These are phyloP conservation scores for Cytospora mali DNA, from an alignment of 2,329 filamentous ascomycete species.

Conservation along the genomic window DNA sequence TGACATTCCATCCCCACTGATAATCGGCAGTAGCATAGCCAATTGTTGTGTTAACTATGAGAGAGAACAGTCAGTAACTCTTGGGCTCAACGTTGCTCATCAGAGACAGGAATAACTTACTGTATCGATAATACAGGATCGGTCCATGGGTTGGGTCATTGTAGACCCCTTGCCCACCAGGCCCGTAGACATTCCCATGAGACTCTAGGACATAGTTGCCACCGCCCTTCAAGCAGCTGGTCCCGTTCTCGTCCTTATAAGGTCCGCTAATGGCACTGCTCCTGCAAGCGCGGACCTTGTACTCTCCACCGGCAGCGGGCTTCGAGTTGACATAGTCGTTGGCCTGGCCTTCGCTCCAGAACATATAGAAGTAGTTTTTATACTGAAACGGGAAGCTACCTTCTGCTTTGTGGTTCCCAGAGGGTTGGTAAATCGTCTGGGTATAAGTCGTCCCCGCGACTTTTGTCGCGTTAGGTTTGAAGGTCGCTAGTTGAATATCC, in stretches of 20 bases:
- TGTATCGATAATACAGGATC: slow-evolving; percentile 66
- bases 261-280: slow-evolving; percentile 52
- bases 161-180: slow-evolving; percentile 64
- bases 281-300: slow-evolving; percentile 66
- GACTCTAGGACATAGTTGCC: slow-evolving; percentile 60
- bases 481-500: slow-evolving; percentile 62
- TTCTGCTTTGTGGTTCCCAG: slow-evolving; percentile 56
- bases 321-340: slow-evolving; percentile 56
- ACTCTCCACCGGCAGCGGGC: slow-evolving; percentile 62
- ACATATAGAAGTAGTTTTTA: slow-evolving; percentile 63
- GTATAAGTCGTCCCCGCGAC: slow-evolving; percentile 32
- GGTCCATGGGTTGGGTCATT: slow-evolving; percentile 53
- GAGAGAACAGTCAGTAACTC: slow-evolving; percentile 34
- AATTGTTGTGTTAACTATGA: slow-evolving; percentile 34
- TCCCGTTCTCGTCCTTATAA: slow-evolving; percentile 60
- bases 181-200: slow-evolving; percentile 62
- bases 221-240: slow-evolving; percentile 57
- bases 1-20: slow-evolving; percentile 49
- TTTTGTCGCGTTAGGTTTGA: slow-evolving; percentile 43
- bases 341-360: slow-evolving; percentile 64
- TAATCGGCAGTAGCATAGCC: slow-evolving; percentile 52
- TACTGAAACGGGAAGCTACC: slow-evolving; percentile 59
- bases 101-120: slow-evolving; percentile 40
- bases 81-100: not conserved
- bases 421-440: slow-evolving; percentile 57